Evolutionary conservation across 306 rosid genomes (phyloP), one percentile per base, ranked within the genome.

Genomic region (Cicer judaicum): DNA sequence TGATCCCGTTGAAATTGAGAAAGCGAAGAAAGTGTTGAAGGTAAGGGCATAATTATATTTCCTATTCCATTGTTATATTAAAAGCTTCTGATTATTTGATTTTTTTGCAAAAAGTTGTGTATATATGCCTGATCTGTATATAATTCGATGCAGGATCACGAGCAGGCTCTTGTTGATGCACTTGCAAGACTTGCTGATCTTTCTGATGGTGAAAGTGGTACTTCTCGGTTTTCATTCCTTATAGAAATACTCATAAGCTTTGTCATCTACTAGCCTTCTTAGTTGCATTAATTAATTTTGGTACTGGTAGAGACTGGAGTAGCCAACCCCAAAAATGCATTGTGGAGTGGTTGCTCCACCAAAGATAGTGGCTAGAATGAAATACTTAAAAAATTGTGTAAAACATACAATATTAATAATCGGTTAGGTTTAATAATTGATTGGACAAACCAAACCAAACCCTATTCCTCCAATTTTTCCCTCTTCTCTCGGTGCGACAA

Each of bases 161-260:
- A 93, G 74, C 96, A 89, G 82, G 85, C 98, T 66, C 97, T 93
- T 72, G 62, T 93, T 4, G 96, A 93, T 80, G 98, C 98, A 36
- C 85, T 93, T 79, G 80, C 90, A 46, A 93, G 84, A 84, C 87
- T 93, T 16, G 75, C 77, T 9, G 93, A 88, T 54, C 83, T 91
- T 68, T 93, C 96, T 75, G 96, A 91, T 50, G 97, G 89, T 34
- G 98, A 92, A 81, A 91, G 92, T 29, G 96, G 98, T 93, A 93
- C 47, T 78, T 69, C 41, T 73, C 52, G 10, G 57, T 81, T 81
- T 62, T 42, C 41, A 40, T 43, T 50, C 43, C 46, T 64, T 47
- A 40, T 39, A 29, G 66, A 63, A 42, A 8, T 43, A 72, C 49
- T 72, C 46, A 70, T 48, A 16, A 21, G 53, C 64, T 49, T 19